Percentiles rank a stretch among this genome's conserved stretches.
These are phyloP conservation scores for Inosperma sp. DNA, from an alignment of 768 basidiomycete genomes.

Conservation along the genomic window DNA sequence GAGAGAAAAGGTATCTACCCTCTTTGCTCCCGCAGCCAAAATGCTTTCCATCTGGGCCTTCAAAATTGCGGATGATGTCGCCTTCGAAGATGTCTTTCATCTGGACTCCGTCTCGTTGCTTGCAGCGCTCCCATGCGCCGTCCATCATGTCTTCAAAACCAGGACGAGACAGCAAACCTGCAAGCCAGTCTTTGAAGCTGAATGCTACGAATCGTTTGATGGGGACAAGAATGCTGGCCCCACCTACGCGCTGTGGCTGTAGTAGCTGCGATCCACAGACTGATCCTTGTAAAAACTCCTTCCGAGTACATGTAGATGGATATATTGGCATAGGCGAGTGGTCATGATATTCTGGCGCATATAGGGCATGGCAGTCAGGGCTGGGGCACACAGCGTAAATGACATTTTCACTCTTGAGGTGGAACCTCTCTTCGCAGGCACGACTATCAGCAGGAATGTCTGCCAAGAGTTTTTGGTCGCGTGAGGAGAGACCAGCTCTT, in stretches of 20 bases:
- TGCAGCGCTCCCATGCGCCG: not conserved
- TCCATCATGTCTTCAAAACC: conserved; percentile 4
- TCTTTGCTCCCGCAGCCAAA: not conserved
- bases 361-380: conserved; percentile 3
- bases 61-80: not conserved
- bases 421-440: not conserved
- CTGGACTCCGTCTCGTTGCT: not conserved
- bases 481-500: not conserved
- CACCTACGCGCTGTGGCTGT: not conserved
- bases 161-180: not conserved
- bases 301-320: not conserved
- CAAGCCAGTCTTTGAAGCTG: conserved; percentile 7
- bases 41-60: not conserved
- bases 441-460: conserved; percentile 1
- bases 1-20: not conserved
- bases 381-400: conserved; percentile 7
- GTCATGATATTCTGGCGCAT: not conserved
- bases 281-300: not conserved
- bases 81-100: not conserved
- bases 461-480: not conserved
- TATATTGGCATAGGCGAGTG: not conserved
- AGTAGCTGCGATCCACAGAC: not conserved
- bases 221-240: not conserved
- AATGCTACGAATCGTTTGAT: conserved; percentile 3
- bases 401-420: not conserved